Evolutionary conservation across 2,329 filamentous ascomycete species (phyloP).

Genomic region (Knoxdaviesia capensis): DNA sequence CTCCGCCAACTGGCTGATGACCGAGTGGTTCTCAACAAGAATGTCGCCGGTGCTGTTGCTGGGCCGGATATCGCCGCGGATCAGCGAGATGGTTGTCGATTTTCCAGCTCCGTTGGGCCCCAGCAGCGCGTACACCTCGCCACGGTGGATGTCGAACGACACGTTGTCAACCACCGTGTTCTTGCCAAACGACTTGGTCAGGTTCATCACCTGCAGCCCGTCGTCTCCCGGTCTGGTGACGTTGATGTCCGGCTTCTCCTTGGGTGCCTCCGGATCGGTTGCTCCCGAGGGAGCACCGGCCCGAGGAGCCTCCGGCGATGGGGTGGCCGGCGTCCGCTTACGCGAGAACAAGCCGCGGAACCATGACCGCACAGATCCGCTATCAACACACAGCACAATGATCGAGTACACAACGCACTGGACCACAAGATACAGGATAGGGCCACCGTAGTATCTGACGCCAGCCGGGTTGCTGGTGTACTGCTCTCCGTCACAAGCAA

Average conservation of each 20-base stretch:
- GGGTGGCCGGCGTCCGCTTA: conserved; percentile 7
- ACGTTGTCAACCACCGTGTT: conserved; percentile 75
- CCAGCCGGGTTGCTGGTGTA: conserved; percentile 48
- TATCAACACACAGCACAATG: conserved; percentile 62
- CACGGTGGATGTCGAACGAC: conserved; percentile 59
- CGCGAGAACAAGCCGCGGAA: conserved; percentile 21
- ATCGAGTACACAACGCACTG: conserved; percentile 54
- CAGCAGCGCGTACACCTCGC: conserved; percentile 74
- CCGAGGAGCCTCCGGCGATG: neutral
- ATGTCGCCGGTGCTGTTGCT: conserved; percentile 59
- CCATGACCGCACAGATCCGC: conserved; percentile 42
- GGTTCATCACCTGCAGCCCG: conserved; percentile 57
- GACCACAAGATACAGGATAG: conserved; percentile 62
- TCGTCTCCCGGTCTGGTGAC: conserved; percentile 21
- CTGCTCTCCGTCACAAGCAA: conserved; percentile 46
- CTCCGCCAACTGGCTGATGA: conserved; percentile 48
- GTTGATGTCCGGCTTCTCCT: conserved; percentile 33
- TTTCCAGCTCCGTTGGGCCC: conserved; percentile 88
- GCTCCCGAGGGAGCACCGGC: conserved; percentile 10
- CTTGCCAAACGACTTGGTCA: conserved; percentile 61
- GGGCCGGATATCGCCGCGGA: conserved; percentile 72
- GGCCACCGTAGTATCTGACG: conserved; percentile 60
- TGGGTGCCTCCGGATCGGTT: conserved; percentile 38
- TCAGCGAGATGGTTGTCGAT: conserved; percentile 71
- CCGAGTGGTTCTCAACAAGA: conserved; percentile 57